A percentile compares a stretch with the other conserved stretches of the same genome.
These are phyloP conservation scores for Fonsecaea erecta DNA, from an alignment of 2,329 filamentous ascomycete genomes.

Conservation along the genomic window DNA sequence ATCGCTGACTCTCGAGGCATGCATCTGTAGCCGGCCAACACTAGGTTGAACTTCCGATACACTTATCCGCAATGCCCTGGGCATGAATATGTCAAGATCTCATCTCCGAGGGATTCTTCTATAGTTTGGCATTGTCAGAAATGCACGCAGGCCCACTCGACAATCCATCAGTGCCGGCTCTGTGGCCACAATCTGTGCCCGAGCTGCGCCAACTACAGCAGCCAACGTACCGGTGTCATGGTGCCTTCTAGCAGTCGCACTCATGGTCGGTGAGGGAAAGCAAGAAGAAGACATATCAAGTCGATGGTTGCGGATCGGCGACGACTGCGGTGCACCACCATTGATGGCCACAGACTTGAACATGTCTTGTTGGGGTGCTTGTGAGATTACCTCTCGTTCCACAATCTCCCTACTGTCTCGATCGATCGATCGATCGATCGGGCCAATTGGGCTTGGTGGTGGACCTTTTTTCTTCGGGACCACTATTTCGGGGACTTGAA, in stretches of 20 bases:
- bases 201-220: constrained; percentile 14
- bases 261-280: background rate
- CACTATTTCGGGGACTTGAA: background rate
- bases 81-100: constrained; percentile 9
- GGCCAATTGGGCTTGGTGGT: background rate
- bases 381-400: background rate
- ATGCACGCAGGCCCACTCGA: background rate
- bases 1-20: background rate
- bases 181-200: constrained; percentile 18
- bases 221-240: constrained; percentile 2
- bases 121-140: background rate
- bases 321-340: too few relatives aligned
- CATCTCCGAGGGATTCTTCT: background rate
- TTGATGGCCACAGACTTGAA: background rate
- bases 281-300: background rate
- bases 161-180: constrained; percentile 8
- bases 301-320: background rate
- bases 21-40: constrained; percentile 15
- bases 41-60: constrained; percentile 8
- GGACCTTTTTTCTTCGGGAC: background rate
- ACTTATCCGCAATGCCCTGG: background rate
- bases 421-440: background rate
- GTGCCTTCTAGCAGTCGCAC: background rate
- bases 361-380: background rate
- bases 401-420: background rate